Base-by-base conservation (phyloP, 805 yeast species). In the Yamadazyma phyllophila region DNA sequence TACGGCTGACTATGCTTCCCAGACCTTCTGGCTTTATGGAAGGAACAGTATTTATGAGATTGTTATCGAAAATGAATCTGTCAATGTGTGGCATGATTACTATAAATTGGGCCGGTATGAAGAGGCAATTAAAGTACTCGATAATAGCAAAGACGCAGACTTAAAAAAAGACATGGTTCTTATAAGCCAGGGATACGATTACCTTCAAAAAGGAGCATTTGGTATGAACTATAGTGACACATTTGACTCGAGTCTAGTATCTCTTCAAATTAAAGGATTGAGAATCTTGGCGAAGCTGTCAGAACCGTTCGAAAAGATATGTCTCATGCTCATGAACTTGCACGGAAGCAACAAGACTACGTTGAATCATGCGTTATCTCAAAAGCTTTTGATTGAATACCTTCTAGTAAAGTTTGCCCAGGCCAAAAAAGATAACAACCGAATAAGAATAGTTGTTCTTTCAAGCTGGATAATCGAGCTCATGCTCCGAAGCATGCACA, bases 1-100 rank as follows among this genome's bases (percentile, higher is more conserved):
- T 2, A 53, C 63, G 0, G 61, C 65, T 5, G 76, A 71, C 45
- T 45, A 55, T 29, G 36, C 36, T 1, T 50, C 56, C 1, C 58
- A 71, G 1, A 87, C 98, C 0, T 86, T 71, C 54, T 94, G 99
- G 99, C 63, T 86, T 3, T 88, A 71, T 55, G 80, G 94, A 0
- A 62, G 67, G 10, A 58, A 65, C 4, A 73, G 72, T 40, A 80
- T 94, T 8, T 86, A 76, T 58, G 99, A 94, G 60, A 64, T 94
- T 6, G 73, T 84, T 8, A 69, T 88, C 10, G 75, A 75, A 30
- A 77, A 85, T 56, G 97, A 92, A 61, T 71, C 82, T 4, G 68
- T 76, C 4, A 85, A 85, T 20, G 82, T 91, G 2, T 88, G 97
- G 96, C 77, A 76, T 45, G 57, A 66, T 34, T 67, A 62, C 51